These are phyloP conservation scores for Curvularia verruculosa DNA, from an alignment of 2,329 filamentous ascomycete genomes.

Conservation along the genomic window DNA sequence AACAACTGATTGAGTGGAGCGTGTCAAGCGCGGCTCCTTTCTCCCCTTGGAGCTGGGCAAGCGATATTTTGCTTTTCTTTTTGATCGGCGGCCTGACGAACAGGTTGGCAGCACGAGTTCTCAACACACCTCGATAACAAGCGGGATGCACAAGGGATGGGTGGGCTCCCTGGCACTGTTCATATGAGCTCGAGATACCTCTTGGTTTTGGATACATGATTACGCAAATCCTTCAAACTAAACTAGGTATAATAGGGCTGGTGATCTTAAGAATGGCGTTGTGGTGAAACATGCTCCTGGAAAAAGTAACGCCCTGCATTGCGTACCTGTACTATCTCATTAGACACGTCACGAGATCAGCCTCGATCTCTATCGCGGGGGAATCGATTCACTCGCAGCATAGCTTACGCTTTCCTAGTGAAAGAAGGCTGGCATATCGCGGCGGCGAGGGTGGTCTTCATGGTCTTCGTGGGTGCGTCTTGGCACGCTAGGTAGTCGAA, in stretches of 20 bases:
- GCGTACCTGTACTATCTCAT: background rate
- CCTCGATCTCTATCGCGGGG: background rate
- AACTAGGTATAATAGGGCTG: background rate
- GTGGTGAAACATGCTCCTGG: conserved; percentile 9
- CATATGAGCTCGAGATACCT: background rate
- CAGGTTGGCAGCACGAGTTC: conserved; percentile 4
- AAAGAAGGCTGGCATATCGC: background rate
- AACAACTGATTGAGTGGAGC: conserved; percentile 4
- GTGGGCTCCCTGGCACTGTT: background rate
- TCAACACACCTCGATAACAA: conserved; percentile 5
- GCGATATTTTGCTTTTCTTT: conserved; percentile 10
- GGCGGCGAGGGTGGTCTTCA: conserved; percentile 4
- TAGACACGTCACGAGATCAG: background rate
- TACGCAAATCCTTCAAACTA: conserved; percentile 1
- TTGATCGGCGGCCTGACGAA: conserved; percentile 8
- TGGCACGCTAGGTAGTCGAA: conserved; percentile 10
- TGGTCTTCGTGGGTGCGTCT: background rate
- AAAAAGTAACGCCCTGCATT: conserved; percentile 10
- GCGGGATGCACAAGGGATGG: conserved; percentile 1
- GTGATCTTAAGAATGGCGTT: background rate
- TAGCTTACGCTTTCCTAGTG: conserved; percentile 5
- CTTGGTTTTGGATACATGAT: background rate
- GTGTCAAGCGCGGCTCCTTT: conserved; percentile 1
- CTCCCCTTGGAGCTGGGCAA: background rate
- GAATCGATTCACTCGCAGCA: background rate